A percentile compares a stretch with the other conserved stretches of the same genome.
Evolutionary conservation across 2,329 filamentous ascomycete species (phyloP).

Genomic region (Penicillium sp.): DNA sequence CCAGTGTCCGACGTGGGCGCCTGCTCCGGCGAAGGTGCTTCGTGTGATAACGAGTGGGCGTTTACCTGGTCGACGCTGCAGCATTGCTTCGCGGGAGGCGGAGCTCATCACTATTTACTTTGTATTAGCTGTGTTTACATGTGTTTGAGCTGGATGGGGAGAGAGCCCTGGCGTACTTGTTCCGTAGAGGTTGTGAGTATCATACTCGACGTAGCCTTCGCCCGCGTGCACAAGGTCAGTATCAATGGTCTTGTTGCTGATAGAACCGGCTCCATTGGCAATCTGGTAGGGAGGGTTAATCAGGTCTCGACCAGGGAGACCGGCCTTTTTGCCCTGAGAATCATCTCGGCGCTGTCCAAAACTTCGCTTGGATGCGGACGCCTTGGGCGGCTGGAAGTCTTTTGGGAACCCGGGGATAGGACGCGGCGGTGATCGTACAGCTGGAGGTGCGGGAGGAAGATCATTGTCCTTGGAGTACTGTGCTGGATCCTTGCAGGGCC

Average conservation of each 20-base stretch:
- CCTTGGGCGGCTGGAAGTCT: slow-evolving; percentile 64
- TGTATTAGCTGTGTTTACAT: slow-evolving; percentile 5
- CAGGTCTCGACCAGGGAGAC: slow-evolving; percentile 66
- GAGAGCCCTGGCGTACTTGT: slow-evolving; percentile 58
- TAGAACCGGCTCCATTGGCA: slow-evolving; percentile 61
- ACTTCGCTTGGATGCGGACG: slow-evolving; percentile 20
- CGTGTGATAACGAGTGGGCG: slow-evolving; percentile 76
- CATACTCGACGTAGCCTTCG: slow-evolving; percentile 69
- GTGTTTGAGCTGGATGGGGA: no score
- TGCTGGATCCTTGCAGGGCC: slow-evolving; percentile 59
- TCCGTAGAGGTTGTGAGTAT: slow-evolving; percentile 78
- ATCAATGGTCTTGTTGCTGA: slow-evolving; percentile 63
- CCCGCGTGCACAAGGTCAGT: slow-evolving; percentile 66
- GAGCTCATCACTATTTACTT: slow-evolving; percentile 70
- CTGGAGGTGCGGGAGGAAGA: slow-evolving; percentile 63
- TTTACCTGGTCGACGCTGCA: slow-evolving; percentile 63
- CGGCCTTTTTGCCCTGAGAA: slow-evolving; percentile 51
- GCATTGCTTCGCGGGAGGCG: slow-evolving; percentile 68
- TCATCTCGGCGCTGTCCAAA: slow-evolving; percentile 8
- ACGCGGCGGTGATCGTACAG: slow-evolving; percentile 66
- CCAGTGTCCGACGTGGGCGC: slow-evolving; percentile 63
- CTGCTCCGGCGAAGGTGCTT: slow-evolving; percentile 75
- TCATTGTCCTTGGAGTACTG: slow-evolving; percentile 53
- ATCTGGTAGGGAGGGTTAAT: slow-evolving; percentile 69
- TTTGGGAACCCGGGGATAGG: slow-evolving; percentile 70